Evolutionary conservation across 1,139 yeast genomes (phyloP), one percentile per base, ranked within the genome.

Genomic region (Scheffersomyces parashehatae): DNA sequence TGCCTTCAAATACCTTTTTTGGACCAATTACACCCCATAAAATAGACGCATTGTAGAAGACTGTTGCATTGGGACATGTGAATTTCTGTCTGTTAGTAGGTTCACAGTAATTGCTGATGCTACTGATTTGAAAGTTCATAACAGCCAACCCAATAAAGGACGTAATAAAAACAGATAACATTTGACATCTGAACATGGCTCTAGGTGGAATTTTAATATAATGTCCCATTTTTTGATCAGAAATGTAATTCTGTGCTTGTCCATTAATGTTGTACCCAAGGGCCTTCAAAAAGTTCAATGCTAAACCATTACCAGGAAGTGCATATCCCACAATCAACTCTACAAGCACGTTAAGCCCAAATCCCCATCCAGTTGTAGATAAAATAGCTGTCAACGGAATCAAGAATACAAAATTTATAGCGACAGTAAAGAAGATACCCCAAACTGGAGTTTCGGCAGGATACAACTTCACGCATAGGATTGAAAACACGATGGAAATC

Each of bases 1-100:
- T 58, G 0, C 72, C 73, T 46, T 63, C 64, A 49, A 78, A 78
- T 40, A 70, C 75, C 48, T 75, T 69, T 50, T 68, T 63, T 1
- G 86, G 84, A 2, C 86, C 87, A 51, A 82, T 76, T 9, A 79
- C 78, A 44, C 88, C 87, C 88, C 88, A 84, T 37, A 80, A 69
- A 32, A 83, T 74, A 3, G 83, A 75, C 6, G 88, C 81, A 40
- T 72, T 70, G 64, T 68, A 82, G 58, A 74, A 80, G 1, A 75
- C 75, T 34, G 59, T 64, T 13, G 73, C 70, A 37, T 59, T 65
- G 29, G 79, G 81, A 56, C 85, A 81, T 2, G 77, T 65, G 55
- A 77, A 79, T 28, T 65, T 64, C 29, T 71, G 63, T 7, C 56
- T 41, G 45, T 79, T 80, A 29, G 56, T 52, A 12, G 70, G 62